Conservation (phyloP, 768 basidiomycete species). For the Auricularia sp. region DNA sequence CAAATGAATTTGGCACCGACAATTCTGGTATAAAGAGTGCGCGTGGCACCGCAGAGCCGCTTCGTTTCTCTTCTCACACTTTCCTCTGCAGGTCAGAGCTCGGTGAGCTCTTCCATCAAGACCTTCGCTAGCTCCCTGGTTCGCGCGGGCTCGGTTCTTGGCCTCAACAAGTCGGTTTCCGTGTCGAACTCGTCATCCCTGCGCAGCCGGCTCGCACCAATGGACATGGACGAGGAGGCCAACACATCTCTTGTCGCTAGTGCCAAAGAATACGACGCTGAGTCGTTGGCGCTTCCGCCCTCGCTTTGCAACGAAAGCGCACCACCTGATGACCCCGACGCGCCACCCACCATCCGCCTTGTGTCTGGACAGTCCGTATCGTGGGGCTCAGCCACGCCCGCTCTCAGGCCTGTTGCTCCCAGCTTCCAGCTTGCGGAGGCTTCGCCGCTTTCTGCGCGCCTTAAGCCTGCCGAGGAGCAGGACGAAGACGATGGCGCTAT, state of each 20-base stretch:
- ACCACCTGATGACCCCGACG: slow-evolving; percentile 25
- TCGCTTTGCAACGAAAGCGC: slow-evolving; percentile 50
- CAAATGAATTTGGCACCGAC: slow-evolving; percentile 56
- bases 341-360: slow-evolving; percentile 36
- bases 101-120: slow-evolving; percentile 59
- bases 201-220: background rate
- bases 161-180: background rate
- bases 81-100: background rate
- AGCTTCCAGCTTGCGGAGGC: slow-evolving; percentile 57
- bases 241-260: slow-evolving; percentile 24
- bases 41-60: slow-evolving; percentile 14
- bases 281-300: background rate
- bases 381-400: slow-evolving; percentile 35
- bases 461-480: slow-evolving; percentile 31
- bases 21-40: slow-evolving; percentile 43
- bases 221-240: slow-evolving; percentile 4
- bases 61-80: slow-evolving; percentile 5
- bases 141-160: slow-evolving; percentile 27
- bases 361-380: slow-evolving; percentile 18
- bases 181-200: background rate
- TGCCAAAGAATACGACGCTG: slow-evolving; percentile 1
- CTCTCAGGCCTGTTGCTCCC: slow-evolving; percentile 54
- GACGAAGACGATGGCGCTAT: slow-evolving; percentile 24
- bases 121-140: slow-evolving; percentile 69
- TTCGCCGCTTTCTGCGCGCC: slow-evolving; percentile 29